Base-by-base conservation (phyloP, 2,329 filamentous ascomycete genomes). In the Hypoxylon sp. region DNA sequence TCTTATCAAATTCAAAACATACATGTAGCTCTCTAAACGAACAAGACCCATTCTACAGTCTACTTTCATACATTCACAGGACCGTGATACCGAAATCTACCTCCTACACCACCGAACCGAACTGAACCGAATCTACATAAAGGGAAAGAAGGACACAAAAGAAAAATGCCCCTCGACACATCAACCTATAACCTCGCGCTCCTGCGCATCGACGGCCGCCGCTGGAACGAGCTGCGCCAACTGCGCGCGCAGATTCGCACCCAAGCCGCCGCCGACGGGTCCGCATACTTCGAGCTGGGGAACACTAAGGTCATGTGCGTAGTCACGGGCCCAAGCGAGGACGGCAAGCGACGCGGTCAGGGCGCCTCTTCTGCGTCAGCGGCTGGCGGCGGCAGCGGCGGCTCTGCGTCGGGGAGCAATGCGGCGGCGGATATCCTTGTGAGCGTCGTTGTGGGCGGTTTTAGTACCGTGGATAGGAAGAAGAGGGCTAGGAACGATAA, bases 291-390 rank as follows among this genome's bases (percentile, higher is more conserved):
- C 66, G 94, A 97, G 79, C 97, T 97, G 91, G 96, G 96, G 75
- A 97, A 98, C 82, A 99, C 96, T 22, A 96, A 97, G 79, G 91
- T 99, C 74, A 93, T 98, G 82, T 98, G 95, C 81, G 94, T 94
- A 24, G 91, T 99, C 52, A 90, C 91, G 1, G 96, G 96, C 0
- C 96, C 96, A 0, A 89, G 88, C 39, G 96, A 99, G 81, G 86
- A 80, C 26, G 75, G 82, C n/a, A 70, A 59, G 80, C 59, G 83
- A 81, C 53, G 81, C 78, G 22, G 81, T 79, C 44, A 51, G 17
- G 66, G 55, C 51, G 60, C 60, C 14, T 58, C 44, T 6, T 59
- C 68, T 5, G 64, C 58, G 17, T 65, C 66, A 0, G 5, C 68
- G 9, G 69, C 63, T 1, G 69, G 66, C 1, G 31, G 61, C 14